phyloP scores from a whole-genome alignment of 371 early-diverging fungal species.

The Umbelopsis sp. region DNA sequence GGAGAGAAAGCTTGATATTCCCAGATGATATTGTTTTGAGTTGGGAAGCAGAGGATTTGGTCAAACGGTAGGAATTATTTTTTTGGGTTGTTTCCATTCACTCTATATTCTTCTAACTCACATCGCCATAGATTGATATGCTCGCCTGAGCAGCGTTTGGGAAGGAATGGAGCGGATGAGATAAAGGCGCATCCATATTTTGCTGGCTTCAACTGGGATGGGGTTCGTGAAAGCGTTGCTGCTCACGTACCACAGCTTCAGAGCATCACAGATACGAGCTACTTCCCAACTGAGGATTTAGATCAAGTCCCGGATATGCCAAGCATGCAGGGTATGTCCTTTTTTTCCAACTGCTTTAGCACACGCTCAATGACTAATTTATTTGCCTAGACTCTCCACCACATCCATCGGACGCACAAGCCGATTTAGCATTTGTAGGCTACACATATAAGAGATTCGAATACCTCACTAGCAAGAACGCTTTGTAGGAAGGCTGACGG shows the following conservation, averaged over 20 bases:
- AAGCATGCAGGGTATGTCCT: constrained; percentile 28
- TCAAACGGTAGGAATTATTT: constrained; percentile 60
- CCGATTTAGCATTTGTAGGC: constrained; percentile 95
- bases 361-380: no score
- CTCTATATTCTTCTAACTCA: not conserved
- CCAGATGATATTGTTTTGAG: constrained; percentile 93
- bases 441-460: constrained; percentile 97
- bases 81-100: constrained; percentile 21
- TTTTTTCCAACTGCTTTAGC: not conserved
- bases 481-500: constrained; percentile 46
- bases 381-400: constrained; percentile 31
- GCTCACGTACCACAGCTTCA: constrained; percentile 94
- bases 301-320: constrained; percentile 68
- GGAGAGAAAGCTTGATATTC: constrained; percentile 87
- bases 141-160: constrained; percentile 81
- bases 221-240: constrained; percentile 79
- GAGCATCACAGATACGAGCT: constrained; percentile 96
- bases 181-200: constrained; percentile 97
- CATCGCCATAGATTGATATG: constrained; percentile 71
- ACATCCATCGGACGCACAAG: constrained; percentile 65
- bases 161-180: constrained; percentile 80
- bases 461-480: constrained; percentile 78
- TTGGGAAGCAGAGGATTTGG: constrained; percentile 90
- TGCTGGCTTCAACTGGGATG: constrained; percentile 92
- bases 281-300: constrained; percentile 96